Evolutionary conservation across 2,329 filamentous ascomycete species (phyloP).

Genomic region (Nigrospora sphaerica): DNA sequence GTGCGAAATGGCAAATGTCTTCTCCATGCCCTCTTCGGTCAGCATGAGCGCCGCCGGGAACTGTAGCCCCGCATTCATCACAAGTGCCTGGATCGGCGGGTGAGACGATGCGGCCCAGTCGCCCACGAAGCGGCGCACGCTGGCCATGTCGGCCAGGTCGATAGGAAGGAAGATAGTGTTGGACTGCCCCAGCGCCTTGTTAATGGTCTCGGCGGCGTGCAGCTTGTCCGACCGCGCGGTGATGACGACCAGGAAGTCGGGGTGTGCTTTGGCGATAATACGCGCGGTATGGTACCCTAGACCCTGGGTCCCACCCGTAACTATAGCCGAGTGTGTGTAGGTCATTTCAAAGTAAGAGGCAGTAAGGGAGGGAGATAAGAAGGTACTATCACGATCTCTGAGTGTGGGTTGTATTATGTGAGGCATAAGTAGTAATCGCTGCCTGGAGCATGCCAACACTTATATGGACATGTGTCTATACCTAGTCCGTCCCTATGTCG

Average conservation of each 20-base stretch:
- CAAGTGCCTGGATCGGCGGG: constrained; percentile 33
- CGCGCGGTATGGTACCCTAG: constrained; percentile 35
- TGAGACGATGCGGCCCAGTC: constrained; percentile 23
- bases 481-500: too few relatives aligned
- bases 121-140: constrained; percentile 33
- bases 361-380: too few relatives aligned
- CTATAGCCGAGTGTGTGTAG: constrained; percentile 17
- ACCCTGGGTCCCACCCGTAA: constrained; percentile 38
- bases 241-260: constrained; percentile 32
- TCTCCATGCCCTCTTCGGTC: constrained; percentile 35
- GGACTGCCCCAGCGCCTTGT: constrained; percentile 27
- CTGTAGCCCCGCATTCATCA: constrained; percentile 42
- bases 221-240: constrained; percentile 33
- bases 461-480: too few relatives aligned
- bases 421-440: too few relatives aligned
- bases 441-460: too few relatives aligned
- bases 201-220: constrained; percentile 33
- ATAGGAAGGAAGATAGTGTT: constrained; percentile 35
- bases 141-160: constrained; percentile 31
- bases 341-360: too few relatives aligned
- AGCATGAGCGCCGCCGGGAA: constrained; percentile 26
- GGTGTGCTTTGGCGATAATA: constrained; percentile 29
- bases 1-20: constrained; percentile 41
- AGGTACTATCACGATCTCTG: too few relatives aligned
- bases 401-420: too few relatives aligned